Conservation (phyloP, 2,329 filamentous ascomycete genomes). For the Chaetomium strumarium region DNA sequence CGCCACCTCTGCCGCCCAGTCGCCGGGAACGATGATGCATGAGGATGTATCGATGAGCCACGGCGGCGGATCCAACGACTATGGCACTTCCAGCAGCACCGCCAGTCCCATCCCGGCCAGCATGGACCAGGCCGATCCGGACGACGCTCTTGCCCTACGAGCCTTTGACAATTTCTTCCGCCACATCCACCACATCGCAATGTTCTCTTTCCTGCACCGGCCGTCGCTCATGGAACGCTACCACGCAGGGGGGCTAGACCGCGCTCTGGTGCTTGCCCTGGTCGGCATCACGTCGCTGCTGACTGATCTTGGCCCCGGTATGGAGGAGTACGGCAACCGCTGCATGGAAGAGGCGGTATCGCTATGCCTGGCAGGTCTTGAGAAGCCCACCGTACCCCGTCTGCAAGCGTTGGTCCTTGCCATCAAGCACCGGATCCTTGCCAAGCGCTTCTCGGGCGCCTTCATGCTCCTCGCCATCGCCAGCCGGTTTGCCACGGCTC, state of each 20-base stretch:
- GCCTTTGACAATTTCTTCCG: conserved; percentile 54
- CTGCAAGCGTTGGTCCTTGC: conserved; percentile 43
- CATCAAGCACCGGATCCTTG: conserved; percentile 43
- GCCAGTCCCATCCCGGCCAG: conserved; percentile 24
- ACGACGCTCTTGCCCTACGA: conserved; percentile 44
- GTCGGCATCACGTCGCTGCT: conserved; percentile 52
- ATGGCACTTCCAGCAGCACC: conserved; percentile 22
- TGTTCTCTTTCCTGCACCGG: conserved; percentile 53
- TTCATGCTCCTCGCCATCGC: conserved; percentile 44
- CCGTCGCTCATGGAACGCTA: conserved; percentile 56
- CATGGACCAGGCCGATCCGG: conserved; percentile 33
- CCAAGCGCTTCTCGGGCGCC: conserved; percentile 39
- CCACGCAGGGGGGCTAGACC: conserved; percentile 51
- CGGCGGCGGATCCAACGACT: conserved; percentile 24
- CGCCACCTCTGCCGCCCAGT: conserved; percentile 1
- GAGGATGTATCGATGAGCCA: conserved; percentile 15
- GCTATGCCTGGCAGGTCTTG: conserved; percentile 47
- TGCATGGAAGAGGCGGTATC: conserved; percentile 51
- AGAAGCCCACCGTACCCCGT: conserved; percentile 51
- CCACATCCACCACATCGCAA: conserved; percentile 53
- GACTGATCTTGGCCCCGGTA: conserved; percentile 48
- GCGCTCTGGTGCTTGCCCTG: conserved; percentile 47
- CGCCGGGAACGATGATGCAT: conserved; percentile 26
- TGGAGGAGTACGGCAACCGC: conserved; percentile 46
- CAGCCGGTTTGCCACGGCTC: conserved; percentile 43